Base-by-base conservation (phyloP, 257 asterid species). In the Ilex aquifolium region DNA sequence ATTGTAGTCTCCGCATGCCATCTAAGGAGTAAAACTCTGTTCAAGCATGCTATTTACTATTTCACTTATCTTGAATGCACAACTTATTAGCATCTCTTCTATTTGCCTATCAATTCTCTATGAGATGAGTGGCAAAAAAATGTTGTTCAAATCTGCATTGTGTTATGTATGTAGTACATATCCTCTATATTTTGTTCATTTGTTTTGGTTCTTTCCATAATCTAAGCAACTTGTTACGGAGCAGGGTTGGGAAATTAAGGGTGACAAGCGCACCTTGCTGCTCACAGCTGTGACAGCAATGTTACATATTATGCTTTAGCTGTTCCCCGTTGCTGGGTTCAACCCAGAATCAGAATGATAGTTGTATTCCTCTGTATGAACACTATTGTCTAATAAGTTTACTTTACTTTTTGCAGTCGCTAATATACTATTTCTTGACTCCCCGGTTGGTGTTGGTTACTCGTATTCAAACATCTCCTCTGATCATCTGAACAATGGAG, bases 361-460 rank as follows among this genome's bases (percentile, higher is more conserved):
- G 52, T 46, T 46, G 4, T 21, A 21, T 46, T 46, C 52, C 3
- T 7, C 8, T 36, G 5, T 36, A 36, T 36, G 42, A 36, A 36
- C 42, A 31, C 31, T 13, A 13, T 59, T 61, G 40, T 21, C 71
- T 70, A 42, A 71, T 62, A 58, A 31, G 53, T 39, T 61, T 66
- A 44, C 59, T 21, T 21, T 21, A 21, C 55, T 13, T 69, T 66
- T 62, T 78, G 79, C 94, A 90, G 99, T 59, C 69, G 97, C 99
- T 61, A 93, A 93, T 70, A 44, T 93, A 72, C 70, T 93, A 72
- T 93, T 90, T 76, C 63, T 90, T 63, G 99, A 93, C 76, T 85
- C 99, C 56, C 99, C 99, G 3, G 97, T 80, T 66, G 99, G 97
- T 59, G 99, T 93, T 68, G 99, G 99, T 36, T 93, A 66, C 74